Base-by-base conservation (phyloP, 345 rosid genomes). In the Abelmoschus esculentus region DNA sequence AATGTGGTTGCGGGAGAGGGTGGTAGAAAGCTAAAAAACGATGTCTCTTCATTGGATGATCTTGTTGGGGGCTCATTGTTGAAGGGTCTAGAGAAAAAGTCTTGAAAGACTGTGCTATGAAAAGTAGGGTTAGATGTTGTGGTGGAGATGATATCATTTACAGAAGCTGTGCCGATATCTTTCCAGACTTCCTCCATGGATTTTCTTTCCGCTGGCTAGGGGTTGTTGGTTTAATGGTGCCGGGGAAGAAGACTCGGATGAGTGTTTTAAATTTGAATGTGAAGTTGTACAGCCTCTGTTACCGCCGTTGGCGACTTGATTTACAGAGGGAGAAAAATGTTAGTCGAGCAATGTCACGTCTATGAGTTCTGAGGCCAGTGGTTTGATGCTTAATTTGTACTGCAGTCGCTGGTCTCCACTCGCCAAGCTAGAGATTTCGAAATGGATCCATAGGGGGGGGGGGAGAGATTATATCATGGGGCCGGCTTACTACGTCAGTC, bases 151-250 rank as follows among this genome's bases (percentile, higher is more conserved):
- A 22, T 22, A 22, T 22, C 26, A 22, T 22, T 22, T 1, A 78
- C 72, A 38, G 74, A 74, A 54, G 75, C 11, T 0, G 74, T 69
- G 61, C 40, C 78, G 42, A 82, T 77, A 22, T 83, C 80, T 61
- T 77, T 70, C 90, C 86, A 80, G 6, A 83, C 78, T 10, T 86
- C 87, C 54, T 83, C 87, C 83, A 83, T 83, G 63, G 82, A 70
- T 58, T 61, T 50, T 34, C 26, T 32, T 28, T 19, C 7, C 4
- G 38, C 38, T 19, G 38, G 40, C 29, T 28, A 38, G 36, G 36
- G 36, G 4, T 32, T 32, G 5, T 34, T 34, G 38, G 7, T 34
- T 34, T 34, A 7, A 34, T 34, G 38, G 38, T 34, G 38, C 7
- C 38, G 38, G 38, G 6, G 38, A 34, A 34, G 38, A 34, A 36